Base-by-base conservation (phyloP, 768 basidiomycete species). In the Mrakia hoshinonis region DNA sequence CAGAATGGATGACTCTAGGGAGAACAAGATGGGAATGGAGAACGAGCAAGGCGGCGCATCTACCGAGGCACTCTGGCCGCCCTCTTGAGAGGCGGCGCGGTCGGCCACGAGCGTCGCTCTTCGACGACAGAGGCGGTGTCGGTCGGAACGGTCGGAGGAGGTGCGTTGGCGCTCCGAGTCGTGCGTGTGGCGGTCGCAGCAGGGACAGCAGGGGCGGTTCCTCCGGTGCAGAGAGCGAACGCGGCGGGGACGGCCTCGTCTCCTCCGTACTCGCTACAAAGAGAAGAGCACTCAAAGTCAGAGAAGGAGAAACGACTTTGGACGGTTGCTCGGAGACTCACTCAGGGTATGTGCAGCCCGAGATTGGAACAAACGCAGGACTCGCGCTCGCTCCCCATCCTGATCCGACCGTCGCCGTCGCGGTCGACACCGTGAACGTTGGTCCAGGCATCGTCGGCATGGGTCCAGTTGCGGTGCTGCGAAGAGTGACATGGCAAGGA, bases 301-400 rank as follows among this genome's bases (percentile, higher is more conserved):
- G 43, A 48, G 18, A 62, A 5, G 7, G n/a, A 31, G 7, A 63
- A 46, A 18, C 22, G 29, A 49, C 2, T 26, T 3, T 2, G 4
- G 49, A 12, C 4, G 18, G 20, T 12, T 20, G 47, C 26, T 9
- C 6, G 3, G 26, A 48, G 34, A 67, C 66, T n/a, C 51, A 67
- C 66, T 55, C 55, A 9, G 70, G 70, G 24, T 72, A 72, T 2
- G 83, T 82, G 81, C 95, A 99, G 0, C 86, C 85, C 12, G 86
- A 79, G 47, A 91, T 86, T 3, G 83, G 81, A 12, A 87, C 86
- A 77, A 83, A 85, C 74, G 86, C 82, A 13, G 84, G 84, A n/a
- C 82, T 43, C 43, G 43, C n/a, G n/a, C 4, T 26, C 38, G 43
- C 47, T 18, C 26, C 46, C 63, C 63, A 64, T 7, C 63, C 63